phyloP scores from a whole-genome alignment of 495 filamentous ascomycete genomes.

The Penicillium riverlandense region DNA sequence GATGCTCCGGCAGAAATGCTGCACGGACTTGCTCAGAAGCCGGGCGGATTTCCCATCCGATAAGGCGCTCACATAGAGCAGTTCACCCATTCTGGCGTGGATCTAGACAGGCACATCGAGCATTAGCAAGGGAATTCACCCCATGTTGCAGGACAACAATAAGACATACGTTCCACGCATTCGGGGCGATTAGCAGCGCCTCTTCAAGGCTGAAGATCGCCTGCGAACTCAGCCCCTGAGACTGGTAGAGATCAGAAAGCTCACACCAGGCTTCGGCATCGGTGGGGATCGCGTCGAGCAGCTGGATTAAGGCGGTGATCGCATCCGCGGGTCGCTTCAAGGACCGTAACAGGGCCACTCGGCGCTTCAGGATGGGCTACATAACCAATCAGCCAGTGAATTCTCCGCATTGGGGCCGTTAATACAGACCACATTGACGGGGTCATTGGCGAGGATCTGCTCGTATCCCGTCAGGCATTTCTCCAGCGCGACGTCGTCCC shows the following conservation, averaged over 20 bases:
- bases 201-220: constrained; percentile 88
- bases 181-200: constrained; percentile 77
- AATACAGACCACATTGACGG: constrained; percentile 68
- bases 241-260: constrained; percentile 75
- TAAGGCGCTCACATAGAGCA: constrained; percentile 62
- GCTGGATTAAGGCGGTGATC: constrained; percentile 59
- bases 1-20: constrained; percentile 80
- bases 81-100: constrained; percentile 81
- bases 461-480: constrained; percentile 71
- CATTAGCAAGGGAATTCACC: constrained; percentile 1
- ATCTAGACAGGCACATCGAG: constrained; percentile 41
- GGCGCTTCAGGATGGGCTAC: constrained; percentile 80
- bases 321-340: constrained; percentile 64
- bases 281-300: constrained; percentile 78
- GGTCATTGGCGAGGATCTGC: constrained; percentile 60
- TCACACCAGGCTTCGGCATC: constrained; percentile 95
- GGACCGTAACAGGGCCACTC: constrained; percentile 70
- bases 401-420: background rate
- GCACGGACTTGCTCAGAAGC: constrained; percentile 61
- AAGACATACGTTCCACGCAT: constrained; percentile 82
- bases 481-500: constrained; percentile 54
- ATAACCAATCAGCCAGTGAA: constrained; percentile 4
- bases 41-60: constrained; percentile 37
- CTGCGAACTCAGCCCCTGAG: constrained; percentile 67
- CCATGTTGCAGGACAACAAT: background rate